Evolutionary conservation across 768 basidiomycete species (phyloP).

Genomic region (Phylloporus rhodoxanthus): DNA sequence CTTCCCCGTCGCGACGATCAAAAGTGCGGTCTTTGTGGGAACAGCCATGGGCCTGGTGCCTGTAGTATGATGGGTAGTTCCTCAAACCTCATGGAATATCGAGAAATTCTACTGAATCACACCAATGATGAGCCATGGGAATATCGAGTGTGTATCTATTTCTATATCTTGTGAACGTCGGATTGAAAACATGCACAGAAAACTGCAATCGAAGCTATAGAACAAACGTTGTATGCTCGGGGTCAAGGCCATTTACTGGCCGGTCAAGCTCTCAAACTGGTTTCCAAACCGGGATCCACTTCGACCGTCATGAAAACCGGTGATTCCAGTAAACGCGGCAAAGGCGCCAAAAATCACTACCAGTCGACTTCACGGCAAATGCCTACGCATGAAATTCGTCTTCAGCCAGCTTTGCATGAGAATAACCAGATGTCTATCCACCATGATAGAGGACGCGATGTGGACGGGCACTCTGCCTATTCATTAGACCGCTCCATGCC

Average conservation of each 20-base stretch:
- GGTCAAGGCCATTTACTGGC: conserved; percentile 52
- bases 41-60: conserved; percentile 40
- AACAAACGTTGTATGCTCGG: conserved; percentile 51
- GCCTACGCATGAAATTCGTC: background rate
- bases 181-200: conserved; percentile 34
- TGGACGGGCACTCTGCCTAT: background rate
- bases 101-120: conserved; percentile 58
- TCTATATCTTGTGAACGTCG: background rate
- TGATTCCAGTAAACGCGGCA: background rate
- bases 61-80: conserved; percentile 65
- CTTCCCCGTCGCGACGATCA: conserved; percentile 7
- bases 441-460: background rate
- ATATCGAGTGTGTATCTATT: conserved; percentile 44
- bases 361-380: conserved; percentile 1
- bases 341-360: background rate
- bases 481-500: background rate
- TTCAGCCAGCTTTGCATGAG: background rate
- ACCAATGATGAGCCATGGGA: conserved; percentile 64
- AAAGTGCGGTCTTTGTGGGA: conserved; percentile 60
- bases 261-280: conserved; percentile 58
- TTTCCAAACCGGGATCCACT: conserved; percentile 31
- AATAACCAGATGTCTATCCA: background rate
- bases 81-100: conserved; percentile 62
- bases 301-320: conserved; percentile 13
- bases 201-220: conserved; percentile 65